phyloP scores from a whole-genome alignment of 148 eudicot species.

The Polygonum aviculare region DNA sequence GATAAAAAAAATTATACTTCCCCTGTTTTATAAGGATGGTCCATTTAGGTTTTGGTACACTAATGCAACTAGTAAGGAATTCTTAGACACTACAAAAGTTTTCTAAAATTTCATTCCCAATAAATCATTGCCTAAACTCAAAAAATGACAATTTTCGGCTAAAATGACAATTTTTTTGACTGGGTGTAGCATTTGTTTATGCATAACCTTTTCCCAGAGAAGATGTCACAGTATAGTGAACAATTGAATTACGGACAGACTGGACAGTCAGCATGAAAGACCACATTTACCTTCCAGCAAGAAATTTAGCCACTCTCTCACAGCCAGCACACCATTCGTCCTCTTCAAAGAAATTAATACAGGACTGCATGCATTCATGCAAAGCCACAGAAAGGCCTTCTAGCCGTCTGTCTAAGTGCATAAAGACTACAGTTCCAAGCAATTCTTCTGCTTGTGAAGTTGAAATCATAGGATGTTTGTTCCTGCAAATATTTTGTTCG shows the following conservation, averaged over 20 bases:
- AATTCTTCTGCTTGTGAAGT: slow-evolving; percentile 62
- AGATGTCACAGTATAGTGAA: background rate
- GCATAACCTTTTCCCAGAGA: background rate
- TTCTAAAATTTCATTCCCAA: too few species aligned
- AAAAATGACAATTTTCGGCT: background rate
- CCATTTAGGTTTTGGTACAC: too few species aligned
- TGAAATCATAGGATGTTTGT: slow-evolving; percentile 34
- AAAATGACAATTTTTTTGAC: background rate
- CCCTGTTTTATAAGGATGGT: too few species aligned
- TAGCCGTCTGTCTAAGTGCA: slow-evolving; percentile 64
- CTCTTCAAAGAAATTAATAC: slow-evolving; percentile 47
- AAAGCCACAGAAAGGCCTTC: slow-evolving; percentile 44
- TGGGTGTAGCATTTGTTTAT: background rate
- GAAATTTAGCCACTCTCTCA: slow-evolving; percentile 41
- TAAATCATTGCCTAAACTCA: background rate
- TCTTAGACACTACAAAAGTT: too few species aligned
- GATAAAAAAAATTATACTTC: too few species aligned
- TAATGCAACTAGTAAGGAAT: too few species aligned
- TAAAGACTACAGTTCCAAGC: slow-evolving; percentile 34
- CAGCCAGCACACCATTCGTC: slow-evolving; percentile 64
- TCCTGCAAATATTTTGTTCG: slow-evolving; percentile 30
- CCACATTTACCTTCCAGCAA: slow-evolving; percentile 51
- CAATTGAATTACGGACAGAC: background rate
- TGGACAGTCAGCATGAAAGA: background rate
- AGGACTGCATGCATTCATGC: slow-evolving; percentile 47